Percentiles rank a stretch among this genome's conserved stretches.
Evolutionary conservation across 108 stramenopile species (phyloP).

Genomic region (Pseudonitzschia pungens): DNA sequence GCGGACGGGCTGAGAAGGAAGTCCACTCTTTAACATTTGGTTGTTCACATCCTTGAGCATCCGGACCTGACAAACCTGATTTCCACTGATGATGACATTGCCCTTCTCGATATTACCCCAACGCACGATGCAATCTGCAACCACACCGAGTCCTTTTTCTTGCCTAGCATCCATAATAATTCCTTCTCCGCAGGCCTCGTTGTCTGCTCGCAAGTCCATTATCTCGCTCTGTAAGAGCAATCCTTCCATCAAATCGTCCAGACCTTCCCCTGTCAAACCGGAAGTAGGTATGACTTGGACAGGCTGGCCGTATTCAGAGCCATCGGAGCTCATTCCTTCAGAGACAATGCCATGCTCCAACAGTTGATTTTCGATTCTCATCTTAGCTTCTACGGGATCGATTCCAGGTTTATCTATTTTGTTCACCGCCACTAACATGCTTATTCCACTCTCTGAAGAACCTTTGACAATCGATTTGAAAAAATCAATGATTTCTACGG

Average conservation of each 20-base stretch:
- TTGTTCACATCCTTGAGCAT: slow-evolving; percentile 74
- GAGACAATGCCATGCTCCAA: slow-evolving; percentile 81
- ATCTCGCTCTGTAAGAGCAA: slow-evolving; percentile 76
- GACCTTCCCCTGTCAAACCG: slow-evolving; percentile 84
- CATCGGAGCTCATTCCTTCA: slow-evolving; percentile 47
- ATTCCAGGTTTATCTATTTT: slow-evolving; percentile 94
- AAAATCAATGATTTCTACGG: slow-evolving; percentile 91
- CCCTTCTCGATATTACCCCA: slow-evolving; percentile 72
- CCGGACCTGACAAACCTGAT: slow-evolving; percentile 61
- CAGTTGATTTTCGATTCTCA: slow-evolving; percentile 84
- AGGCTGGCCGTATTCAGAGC: slow-evolving; percentile 73
- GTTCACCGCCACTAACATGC: slow-evolving; percentile 93
- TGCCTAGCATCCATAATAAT: slow-evolving; percentile 79
- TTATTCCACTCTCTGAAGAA: slow-evolving; percentile 61
- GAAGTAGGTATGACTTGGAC: slow-evolving; percentile 89
- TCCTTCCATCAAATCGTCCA: slow-evolving; percentile 89
- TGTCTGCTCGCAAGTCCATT: slow-evolving; percentile 82
- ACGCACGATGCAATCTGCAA: slow-evolving; percentile 79
- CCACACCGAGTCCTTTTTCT: slow-evolving; percentile 82
- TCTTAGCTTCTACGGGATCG: slow-evolving; percentile 72
- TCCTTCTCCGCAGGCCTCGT: slow-evolving; percentile 79
- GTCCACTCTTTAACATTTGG: slow-evolving; percentile 55
- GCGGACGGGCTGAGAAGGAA: slow-evolving; percentile 79
- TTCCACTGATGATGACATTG: slow-evolving; percentile 78
- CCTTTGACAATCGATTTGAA: slow-evolving; percentile 81